phyloP scores from a whole-genome alignment of 257 asterid genomes.

The Lavandula angustifolia region DNA sequence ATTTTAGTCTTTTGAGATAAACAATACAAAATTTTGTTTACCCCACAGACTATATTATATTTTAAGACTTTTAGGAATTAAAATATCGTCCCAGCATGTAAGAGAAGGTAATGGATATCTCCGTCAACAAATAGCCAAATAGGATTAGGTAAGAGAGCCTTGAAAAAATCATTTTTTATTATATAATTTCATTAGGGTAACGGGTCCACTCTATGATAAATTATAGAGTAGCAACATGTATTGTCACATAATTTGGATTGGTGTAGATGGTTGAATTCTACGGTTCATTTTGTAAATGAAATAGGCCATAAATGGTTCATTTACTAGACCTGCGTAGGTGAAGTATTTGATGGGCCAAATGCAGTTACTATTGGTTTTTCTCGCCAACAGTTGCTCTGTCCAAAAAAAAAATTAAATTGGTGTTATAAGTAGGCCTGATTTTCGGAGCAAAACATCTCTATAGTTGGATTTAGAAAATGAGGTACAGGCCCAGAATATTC shows the following conservation, averaged over 20 bases:
- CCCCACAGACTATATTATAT: background rate
- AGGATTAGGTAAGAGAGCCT: conserved; percentile 17
- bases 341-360: background rate
- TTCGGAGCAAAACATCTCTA: no score
- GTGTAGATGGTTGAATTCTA: conserved; percentile 16
- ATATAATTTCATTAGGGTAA: conserved; percentile 1
- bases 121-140: conserved; percentile 16
- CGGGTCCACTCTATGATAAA: conserved; percentile 21
- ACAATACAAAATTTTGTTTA: background rate
- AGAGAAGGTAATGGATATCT: conserved; percentile 30
- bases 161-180: background rate
- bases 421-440: no score
- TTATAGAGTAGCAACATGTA: conserved; percentile 21
- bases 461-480: no score
- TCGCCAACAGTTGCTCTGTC: background rate
- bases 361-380: background rate
- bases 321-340: background rate
- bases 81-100: conserved; percentile 11
- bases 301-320: conserved; percentile 13
- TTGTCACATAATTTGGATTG: conserved; percentile 14
- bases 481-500: no score
- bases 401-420: no score
- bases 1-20: conserved; percentile 3
- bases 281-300: background rate
- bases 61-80: conserved; percentile 5